Evolutionary conservation across 225 moss, liverwort and hornwort genomes (phyloP).

Genomic region (Marchantia polymorpha): DNA sequence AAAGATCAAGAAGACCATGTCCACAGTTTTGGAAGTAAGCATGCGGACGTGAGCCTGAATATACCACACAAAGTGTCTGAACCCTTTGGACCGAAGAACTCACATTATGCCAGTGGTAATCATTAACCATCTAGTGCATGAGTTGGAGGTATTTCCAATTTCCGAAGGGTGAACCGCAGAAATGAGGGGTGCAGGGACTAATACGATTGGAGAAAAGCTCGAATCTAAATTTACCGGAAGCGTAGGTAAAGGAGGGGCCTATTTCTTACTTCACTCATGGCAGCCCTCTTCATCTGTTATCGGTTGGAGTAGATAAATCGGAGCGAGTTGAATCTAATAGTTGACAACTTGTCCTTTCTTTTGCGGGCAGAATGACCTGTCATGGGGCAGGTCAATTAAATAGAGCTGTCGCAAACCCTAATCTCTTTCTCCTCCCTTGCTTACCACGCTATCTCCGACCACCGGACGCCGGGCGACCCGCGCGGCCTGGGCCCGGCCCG

Average conservation of each 20-base stretch:
- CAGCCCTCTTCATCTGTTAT: neutral
- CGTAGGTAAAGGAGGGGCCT: neutral
- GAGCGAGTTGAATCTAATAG: neutral
- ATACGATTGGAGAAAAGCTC: too few species aligned
- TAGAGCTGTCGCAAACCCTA: slow-evolving; percentile 21
- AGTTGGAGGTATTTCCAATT: too few species aligned
- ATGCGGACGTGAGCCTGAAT: too few species aligned
- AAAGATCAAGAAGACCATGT: too few species aligned
- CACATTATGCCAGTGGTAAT: too few species aligned
- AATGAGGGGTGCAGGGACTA: too few species aligned
- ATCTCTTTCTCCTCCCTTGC: slow-evolving; percentile 13
- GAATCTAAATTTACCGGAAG: neutral
- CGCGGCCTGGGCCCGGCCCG: too few species aligned
- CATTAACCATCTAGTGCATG: too few species aligned
- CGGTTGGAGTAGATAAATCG: neutral
- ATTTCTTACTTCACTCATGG: neutral
- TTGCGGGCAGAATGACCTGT: slow-evolving; percentile 16
- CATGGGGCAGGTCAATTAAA: slow-evolving; percentile 5
- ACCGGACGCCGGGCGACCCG: neutral
- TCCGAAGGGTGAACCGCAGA: too few species aligned
- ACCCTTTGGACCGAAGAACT: too few species aligned
- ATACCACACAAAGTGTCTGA: too few species aligned
- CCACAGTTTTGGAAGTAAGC: too few species aligned
- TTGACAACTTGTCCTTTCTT: slow-evolving; percentile 12
- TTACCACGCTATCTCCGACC: slow-evolving; percentile 20